phyloP scores from a whole-genome alignment of 2,329 filamentous ascomycete species.

The Sphaerulina populicola region DNA sequence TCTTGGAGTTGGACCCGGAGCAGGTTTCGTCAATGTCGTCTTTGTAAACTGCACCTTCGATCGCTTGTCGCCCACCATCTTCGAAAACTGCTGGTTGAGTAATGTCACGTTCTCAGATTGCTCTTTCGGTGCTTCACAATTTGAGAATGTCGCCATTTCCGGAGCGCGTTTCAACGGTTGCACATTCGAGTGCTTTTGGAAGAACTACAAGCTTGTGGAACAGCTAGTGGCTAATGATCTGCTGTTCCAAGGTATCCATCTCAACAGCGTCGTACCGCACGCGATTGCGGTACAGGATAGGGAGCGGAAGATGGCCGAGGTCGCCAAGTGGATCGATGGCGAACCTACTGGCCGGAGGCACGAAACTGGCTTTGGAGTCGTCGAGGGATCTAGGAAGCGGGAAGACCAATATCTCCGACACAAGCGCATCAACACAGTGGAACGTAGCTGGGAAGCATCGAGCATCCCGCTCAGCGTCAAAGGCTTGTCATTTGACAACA shows the following conservation, averaged over 20 bases:
- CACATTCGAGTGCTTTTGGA: slow-evolving; percentile 4
- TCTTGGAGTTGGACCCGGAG: neutral
- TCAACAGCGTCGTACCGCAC: slow-evolving; percentile 46
- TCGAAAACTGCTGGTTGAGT: slow-evolving; percentile 5
- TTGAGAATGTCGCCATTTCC: slow-evolving; percentile 4
- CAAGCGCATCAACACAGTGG: neutral
- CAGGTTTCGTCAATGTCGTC: slow-evolving; percentile 4
- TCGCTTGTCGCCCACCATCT: neutral
- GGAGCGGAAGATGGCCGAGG: slow-evolving; percentile 63
- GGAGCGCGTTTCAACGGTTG: neutral
- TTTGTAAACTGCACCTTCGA: slow-evolving; percentile 9
- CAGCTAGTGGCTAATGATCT: neutral
- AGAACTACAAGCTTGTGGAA: neutral
- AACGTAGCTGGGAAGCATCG: neutral
- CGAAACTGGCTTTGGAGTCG: neutral
- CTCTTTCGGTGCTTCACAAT: neutral
- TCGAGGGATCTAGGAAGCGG: neutral
- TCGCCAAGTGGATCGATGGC: neutral
- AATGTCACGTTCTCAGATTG: slow-evolving; percentile 6
- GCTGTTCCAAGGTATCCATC: neutral
- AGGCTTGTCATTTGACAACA: slow-evolving; percentile 1
- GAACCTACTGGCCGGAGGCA: neutral
- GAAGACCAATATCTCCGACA: neutral
- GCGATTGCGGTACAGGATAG: slow-evolving; percentile 81
- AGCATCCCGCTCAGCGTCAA: neutral